Conservation (phyloP, 441 rosid genomes). For the Mallotus japonicus region DNA sequence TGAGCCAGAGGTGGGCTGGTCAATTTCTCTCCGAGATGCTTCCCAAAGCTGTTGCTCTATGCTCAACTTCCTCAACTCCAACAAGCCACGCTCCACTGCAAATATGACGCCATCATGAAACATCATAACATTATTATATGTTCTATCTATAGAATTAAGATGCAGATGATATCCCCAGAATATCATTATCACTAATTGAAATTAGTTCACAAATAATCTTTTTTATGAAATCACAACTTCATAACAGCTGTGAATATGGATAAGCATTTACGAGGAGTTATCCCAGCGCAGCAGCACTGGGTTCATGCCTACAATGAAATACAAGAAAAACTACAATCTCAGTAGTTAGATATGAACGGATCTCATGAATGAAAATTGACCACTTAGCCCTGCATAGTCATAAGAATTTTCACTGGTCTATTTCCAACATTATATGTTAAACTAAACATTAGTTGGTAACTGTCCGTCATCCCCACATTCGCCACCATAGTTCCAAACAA, state of each 20-base stretch:
- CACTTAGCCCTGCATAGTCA: no score
- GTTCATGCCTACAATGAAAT: not conserved
- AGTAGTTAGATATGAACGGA: not conserved
- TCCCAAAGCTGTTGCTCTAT: conserved; percentile 95
- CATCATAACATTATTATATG: not conserved
- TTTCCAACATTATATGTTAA: no score
- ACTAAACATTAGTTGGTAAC: no score
- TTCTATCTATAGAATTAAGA: not conserved
- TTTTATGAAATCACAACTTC: not conserved
- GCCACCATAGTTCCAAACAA: no score
- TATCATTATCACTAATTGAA: not conserved
- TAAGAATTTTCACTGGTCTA: no score
- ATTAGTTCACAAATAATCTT: not conserved
- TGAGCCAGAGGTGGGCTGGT: conserved; percentile 34
- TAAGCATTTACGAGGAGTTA: not conserved
- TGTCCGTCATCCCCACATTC: no score
- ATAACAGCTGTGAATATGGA: not conserved
- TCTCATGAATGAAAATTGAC: no score
- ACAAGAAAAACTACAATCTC: not conserved
- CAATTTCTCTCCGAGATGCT: conserved; percentile 82
- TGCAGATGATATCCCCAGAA: not conserved
- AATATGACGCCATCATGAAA: not conserved
- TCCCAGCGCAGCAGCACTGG: not conserved
- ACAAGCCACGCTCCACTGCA: conserved; percentile 81
- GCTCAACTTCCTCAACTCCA: conserved; percentile 86